Evolutionary conservation across 1,139 yeast species (phyloP).

Genomic region (Arxiozyma heterogenica): DNA sequence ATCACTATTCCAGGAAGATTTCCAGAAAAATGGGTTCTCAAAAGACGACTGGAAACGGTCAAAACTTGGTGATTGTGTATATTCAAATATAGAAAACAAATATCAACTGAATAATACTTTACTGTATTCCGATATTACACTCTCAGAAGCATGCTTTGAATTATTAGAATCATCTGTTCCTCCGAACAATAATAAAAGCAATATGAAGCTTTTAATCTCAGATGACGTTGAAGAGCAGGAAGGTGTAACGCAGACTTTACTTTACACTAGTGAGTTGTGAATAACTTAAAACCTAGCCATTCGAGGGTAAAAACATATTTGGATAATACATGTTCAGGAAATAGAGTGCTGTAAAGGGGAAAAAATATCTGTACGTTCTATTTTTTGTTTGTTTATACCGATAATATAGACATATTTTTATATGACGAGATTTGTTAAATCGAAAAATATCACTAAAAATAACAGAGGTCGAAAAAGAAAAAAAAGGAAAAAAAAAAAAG

Average conservation of each 20-base stretch:
- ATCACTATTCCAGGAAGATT: neutral
- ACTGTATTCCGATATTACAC: neutral
- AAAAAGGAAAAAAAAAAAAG: no score
- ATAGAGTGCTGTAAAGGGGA: neutral
- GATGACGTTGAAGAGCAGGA: neutral
- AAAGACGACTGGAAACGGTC: neutral
- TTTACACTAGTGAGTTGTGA: neutral
- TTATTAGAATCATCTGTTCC: constrained; percentile 1
- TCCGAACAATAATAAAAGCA: neutral
- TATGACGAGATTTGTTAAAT: no score
- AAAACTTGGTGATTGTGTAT: neutral
- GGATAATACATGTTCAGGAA: neutral
- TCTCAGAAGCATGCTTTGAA: neutral
- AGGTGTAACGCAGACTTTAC: neutral
- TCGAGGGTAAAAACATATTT: neutral
- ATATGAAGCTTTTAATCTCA: neutral
- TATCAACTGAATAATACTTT: neutral
- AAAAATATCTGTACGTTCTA: no score
- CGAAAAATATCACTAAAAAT: no score
- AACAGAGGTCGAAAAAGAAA: neutral
- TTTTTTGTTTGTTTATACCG: neutral
- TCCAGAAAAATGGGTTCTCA: neutral
- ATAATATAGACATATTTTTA: no score
- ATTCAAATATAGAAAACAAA: neutral
- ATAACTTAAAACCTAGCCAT: no score